These are phyloP conservation scores for Nannochloropsis oceanica DNA, from an alignment of 108 stramenopile species.

Conservation along the genomic window DNA sequence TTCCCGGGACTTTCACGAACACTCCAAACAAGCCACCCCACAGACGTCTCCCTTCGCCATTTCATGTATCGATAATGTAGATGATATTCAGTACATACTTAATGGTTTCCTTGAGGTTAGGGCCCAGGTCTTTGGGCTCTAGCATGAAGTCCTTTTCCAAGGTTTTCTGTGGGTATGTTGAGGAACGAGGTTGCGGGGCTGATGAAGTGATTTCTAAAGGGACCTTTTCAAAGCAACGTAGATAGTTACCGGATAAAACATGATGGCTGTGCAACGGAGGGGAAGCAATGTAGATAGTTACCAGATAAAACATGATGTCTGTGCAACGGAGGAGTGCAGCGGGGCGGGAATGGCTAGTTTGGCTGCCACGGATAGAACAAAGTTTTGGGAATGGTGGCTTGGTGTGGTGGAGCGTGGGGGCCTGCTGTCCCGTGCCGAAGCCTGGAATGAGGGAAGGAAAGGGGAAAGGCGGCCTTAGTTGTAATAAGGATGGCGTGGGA, in stretches of 20 bases:
- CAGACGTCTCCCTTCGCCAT: no score
- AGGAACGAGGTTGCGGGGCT: not conserved
- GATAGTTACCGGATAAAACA: not conserved
- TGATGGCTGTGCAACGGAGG: not conserved
- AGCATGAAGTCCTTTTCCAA: not conserved
- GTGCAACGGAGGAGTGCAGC: not conserved
- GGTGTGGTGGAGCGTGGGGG: no score
- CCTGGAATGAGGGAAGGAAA: no score
- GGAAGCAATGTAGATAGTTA: not conserved
- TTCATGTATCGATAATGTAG: no score
- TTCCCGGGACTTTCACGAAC: no score
- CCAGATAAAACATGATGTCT: not conserved
- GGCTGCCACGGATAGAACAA: no score
- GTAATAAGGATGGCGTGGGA: no score
- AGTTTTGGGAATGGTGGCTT: no score
- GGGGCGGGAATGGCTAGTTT: no score
- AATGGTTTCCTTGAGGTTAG: not conserved
- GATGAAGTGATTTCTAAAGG: not conserved
- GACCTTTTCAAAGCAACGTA: not conserved
- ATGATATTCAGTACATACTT: not conserved
- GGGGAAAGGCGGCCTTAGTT: no score
- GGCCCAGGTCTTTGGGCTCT: not conserved
- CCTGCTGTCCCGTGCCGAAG: no score
- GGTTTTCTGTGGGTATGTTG: not conserved
- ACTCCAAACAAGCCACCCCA: no score